Evolutionary conservation across 176 grass and related monocot species (phyloP).

Genomic region (Olyra latifolia): DNA sequence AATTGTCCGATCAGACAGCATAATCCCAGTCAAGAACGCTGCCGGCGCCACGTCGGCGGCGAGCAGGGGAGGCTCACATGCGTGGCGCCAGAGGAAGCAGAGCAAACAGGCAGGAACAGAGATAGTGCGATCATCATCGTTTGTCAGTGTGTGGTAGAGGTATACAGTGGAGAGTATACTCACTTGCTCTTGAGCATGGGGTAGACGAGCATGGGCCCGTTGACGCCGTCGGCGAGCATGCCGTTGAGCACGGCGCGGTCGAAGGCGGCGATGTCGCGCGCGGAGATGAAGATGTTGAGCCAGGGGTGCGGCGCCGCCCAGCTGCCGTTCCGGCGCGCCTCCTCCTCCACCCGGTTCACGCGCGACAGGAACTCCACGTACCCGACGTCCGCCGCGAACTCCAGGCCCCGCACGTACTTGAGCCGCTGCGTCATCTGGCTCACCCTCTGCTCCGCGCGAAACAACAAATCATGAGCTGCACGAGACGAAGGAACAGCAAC

Average conservation of each 20-base stretch:
- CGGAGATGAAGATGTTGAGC: slow-evolving; percentile 88
- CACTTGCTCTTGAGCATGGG: slow-evolving; percentile 82
- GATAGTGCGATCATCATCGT: background rate
- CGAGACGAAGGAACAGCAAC: background rate
- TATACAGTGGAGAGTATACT: slow-evolving; percentile 2
- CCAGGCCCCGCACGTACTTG: slow-evolving; percentile 66
- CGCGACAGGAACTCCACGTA: slow-evolving; percentile 91
- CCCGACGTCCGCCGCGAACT: slow-evolving; percentile 65
- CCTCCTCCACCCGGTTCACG: slow-evolving; percentile 72
- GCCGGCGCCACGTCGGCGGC: background rate
- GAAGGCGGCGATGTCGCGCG: slow-evolving; percentile 62
- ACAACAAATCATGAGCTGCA: background rate
- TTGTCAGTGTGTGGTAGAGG: too few relatives aligned
- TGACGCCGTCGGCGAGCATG: slow-evolving; percentile 72
- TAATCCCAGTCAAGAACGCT: background rate
- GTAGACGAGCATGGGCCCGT: slow-evolving; percentile 95
- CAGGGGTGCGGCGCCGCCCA: slow-evolving; percentile 91
- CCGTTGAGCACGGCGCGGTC: slow-evolving; percentile 56
- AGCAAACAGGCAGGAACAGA: background rate
- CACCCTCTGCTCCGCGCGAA: slow-evolving; percentile 22
- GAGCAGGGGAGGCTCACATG: slow-evolving; percentile 19
- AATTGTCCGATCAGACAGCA: background rate
- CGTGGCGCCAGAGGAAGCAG: background rate
- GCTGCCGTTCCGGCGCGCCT: slow-evolving; percentile 78
- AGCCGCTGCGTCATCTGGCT: slow-evolving; percentile 49